Conservation (phyloP, 1,139 yeast genomes). For the Kodamaea arcana region DNA sequence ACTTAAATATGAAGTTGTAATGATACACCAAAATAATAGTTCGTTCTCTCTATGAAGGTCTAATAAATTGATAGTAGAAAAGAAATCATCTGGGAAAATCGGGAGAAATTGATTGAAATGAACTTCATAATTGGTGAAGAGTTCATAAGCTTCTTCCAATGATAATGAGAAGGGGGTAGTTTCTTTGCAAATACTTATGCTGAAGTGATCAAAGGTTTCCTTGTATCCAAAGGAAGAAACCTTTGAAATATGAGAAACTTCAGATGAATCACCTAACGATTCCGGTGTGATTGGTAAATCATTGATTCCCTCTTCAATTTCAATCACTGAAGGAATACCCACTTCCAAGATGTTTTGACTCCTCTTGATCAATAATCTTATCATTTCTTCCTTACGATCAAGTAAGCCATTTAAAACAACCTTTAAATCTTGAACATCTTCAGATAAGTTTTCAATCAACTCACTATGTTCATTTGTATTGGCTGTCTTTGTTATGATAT, state of each 20-base stretch:
- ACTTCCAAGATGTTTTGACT: conserved; percentile 11
- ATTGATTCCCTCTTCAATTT: conserved; percentile 2
- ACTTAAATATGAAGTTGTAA: conserved; percentile 32
- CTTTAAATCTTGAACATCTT: conserved; percentile 27
- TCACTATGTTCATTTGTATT: conserved; percentile 17
- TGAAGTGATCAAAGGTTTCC: conserved; percentile 6
- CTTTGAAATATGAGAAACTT: conserved; percentile 16
- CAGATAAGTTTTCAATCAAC: conserved; percentile 27
- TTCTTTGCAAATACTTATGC: conserved; percentile 14
- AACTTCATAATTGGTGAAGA: conserved; percentile 29
- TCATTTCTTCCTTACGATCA: conserved; percentile 22
- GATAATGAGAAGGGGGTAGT: conserved; percentile 23
- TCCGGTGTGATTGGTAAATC: conserved; percentile 11
- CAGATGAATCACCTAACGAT: conserved; percentile 27
- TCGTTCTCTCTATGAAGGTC: conserved; percentile 28
- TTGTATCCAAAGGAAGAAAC: not conserved
- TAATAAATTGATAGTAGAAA: conserved; percentile 21
- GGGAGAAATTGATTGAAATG: conserved; percentile 38
- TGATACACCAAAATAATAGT: conserved; percentile 41
- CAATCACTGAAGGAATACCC: not conserved
- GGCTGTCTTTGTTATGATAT: conserved; percentile 26
- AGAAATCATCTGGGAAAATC: conserved; percentile 38
- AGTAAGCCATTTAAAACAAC: conserved; percentile 24
- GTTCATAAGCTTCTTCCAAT: conserved; percentile 23
- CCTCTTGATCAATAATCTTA: conserved; percentile 20